Conservation (phyloP, 106 monocot genomes). For the Platanthera guangdongensis region DNA sequence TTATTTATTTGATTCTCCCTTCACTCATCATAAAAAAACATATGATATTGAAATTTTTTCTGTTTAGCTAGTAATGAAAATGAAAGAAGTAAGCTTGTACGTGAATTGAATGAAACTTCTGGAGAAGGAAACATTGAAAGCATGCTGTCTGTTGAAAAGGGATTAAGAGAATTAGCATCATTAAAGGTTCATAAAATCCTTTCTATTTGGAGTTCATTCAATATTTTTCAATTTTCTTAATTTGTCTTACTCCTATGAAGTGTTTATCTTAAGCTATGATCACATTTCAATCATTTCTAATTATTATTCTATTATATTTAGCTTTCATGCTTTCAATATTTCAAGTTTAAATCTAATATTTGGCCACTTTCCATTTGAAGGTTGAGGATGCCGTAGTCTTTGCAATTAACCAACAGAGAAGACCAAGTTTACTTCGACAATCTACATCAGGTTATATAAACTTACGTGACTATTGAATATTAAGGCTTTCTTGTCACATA, state of each 20-base stretch:
- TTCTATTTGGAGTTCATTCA: neutral
- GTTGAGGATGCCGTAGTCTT: conserved; percentile 80
- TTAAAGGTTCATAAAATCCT: conserved; percentile 52
- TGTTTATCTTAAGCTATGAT: neutral
- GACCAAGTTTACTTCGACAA: conserved; percentile 46
- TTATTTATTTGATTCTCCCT: conserved; percentile 1
- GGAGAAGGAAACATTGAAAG: conserved; percentile 93
- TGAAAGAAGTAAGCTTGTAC: conserved; percentile 38
- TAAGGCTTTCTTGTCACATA: too few relatives aligned
- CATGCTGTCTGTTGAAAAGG: conserved; percentile 95
- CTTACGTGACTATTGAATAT: neutral
- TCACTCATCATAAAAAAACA: neutral
- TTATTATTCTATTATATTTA: neutral
- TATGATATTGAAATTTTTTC: neutral
- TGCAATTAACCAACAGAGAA: conserved; percentile 57
- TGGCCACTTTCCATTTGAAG: conserved; percentile 21
- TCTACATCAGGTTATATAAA: conserved; percentile 46
- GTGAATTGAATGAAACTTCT: conserved; percentile 59
- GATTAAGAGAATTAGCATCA: conserved; percentile 76
- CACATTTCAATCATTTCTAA: neutral
- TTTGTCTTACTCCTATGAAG: conserved; percentile 1
- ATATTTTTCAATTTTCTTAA: neutral
- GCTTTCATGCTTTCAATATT: conserved; percentile 2
- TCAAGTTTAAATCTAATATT: neutral
- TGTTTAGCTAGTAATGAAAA: conserved; percentile 41